A percentile compares a stretch with the other conserved stretches of the same genome.
Evolutionary conservation across 192 early-diverging fungal genomes (phyloP).

Genomic region (Rhizophlyctis rosea): DNA sequence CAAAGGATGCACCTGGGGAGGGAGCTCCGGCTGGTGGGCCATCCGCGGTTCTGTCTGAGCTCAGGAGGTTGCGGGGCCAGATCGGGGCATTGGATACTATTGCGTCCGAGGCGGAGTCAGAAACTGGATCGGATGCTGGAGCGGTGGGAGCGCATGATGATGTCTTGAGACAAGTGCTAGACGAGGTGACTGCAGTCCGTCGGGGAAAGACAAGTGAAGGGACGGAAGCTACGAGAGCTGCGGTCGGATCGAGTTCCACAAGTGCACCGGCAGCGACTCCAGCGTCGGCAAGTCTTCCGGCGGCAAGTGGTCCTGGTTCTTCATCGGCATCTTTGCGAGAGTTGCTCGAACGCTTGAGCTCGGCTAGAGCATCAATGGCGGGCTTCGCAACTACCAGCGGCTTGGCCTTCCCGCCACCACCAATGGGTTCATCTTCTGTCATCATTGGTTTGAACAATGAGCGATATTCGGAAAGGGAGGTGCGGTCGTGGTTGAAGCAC

Average conservation of each 20-base stretch:
- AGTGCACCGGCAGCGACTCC: not conserved
- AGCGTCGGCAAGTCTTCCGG: not conserved
- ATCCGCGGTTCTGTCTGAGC: not conserved
- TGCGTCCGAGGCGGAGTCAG: not conserved
- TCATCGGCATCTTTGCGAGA: slow-evolving; percentile 26
- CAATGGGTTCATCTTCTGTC: slow-evolving; percentile 1
- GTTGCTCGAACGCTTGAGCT: slow-evolving; percentile 28
- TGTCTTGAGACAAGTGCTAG: not conserved
- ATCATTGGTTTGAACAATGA: slow-evolving; percentile 32
- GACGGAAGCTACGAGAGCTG: not conserved
- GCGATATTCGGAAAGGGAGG: slow-evolving; percentile 20
- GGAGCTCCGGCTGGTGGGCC: not conserved
- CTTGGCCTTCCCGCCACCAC: not conserved
- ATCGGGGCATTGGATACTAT: not conserved
- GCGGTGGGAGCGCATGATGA: not conserved
- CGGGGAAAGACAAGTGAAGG: not conserved
- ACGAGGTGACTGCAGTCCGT: not conserved
- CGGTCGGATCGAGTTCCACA: not conserved
- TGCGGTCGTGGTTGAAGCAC: slow-evolving; percentile 27
- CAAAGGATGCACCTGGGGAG: not conserved
- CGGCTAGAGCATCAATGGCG: not conserved
- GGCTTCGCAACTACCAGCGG: not conserved
- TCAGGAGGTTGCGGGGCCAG: not conserved
- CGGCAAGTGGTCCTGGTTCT: slow-evolving; percentile 1
- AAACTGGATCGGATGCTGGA: not conserved